Evolutionary conservation across 208 protist genomes (phyloP).

Genomic region (Angomonas deanei): DNA sequence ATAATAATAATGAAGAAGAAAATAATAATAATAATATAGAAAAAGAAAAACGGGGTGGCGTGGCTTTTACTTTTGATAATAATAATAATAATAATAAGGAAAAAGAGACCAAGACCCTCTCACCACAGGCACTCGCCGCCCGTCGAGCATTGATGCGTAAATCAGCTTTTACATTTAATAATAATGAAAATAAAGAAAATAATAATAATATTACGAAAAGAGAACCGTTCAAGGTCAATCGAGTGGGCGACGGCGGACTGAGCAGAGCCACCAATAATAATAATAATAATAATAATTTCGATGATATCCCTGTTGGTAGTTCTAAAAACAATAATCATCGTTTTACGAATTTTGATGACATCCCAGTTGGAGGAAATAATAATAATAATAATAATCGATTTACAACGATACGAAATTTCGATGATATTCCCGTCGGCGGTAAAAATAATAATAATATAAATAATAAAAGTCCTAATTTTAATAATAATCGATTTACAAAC

Average conservation of each 20-base stretch:
- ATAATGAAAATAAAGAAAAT: background rate
- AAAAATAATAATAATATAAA: constrained; percentile 3
- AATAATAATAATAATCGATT: background rate
- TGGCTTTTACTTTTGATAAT: background rate
- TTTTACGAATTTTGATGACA: background rate
- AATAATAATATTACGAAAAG: background rate
- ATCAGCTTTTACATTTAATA: background rate
- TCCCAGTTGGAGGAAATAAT: background rate
- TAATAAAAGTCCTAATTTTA: background rate
- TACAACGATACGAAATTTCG: background rate
- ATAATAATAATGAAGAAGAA: background rate
- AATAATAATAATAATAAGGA: background rate
- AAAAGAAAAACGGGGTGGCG: background rate
- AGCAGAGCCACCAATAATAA: too few species aligned
- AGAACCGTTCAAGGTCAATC: background rate
- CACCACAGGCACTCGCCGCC: too few species aligned
- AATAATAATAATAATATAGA: constrained; percentile 1
- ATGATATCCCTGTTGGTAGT: background rate
- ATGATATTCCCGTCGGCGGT: too few species aligned
- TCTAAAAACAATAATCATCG: background rate
- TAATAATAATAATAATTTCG: too few species aligned
- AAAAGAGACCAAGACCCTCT: too few species aligned
- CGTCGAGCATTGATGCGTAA: too few species aligned
- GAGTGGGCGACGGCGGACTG: too few species aligned
- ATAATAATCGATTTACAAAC: background rate